phyloP scores from a whole-genome alignment of 257 asterid genomes.

The Echites panduratus region DNA sequence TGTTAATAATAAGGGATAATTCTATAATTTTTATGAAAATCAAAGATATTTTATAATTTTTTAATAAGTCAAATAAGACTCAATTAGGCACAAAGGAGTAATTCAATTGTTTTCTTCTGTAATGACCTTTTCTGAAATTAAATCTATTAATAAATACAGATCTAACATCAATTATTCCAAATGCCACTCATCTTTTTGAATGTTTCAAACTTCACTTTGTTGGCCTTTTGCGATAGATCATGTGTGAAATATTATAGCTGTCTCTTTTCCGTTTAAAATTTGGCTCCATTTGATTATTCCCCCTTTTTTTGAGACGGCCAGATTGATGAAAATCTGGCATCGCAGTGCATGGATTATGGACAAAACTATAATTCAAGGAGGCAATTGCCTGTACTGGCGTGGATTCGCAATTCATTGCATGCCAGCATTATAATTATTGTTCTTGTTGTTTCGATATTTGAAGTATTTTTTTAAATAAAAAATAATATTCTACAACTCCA shows the following conservation, averaged over 20 bases:
- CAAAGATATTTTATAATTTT: no score
- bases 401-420: background rate
- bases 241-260: constrained; percentile 10
- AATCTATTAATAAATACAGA: background rate
- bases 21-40: no score
- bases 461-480: background rate
- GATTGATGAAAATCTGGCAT: background rate
- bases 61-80: no score
- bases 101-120: background rate
- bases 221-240: constrained; percentile 1
- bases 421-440: background rate
- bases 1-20: no score
- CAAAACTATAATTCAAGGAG: background rate
- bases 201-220: constrained; percentile 3
- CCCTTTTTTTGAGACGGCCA: background rate
- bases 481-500: background rate
- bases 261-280: constrained; percentile 7
- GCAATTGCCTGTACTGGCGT: background rate
- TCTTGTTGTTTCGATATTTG: background rate
- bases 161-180: background rate
- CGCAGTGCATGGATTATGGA: no score
- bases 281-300: constrained; percentile 6
- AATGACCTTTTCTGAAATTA: background rate
- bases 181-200: constrained; percentile 8
- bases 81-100: no score